A percentile compares a stretch with the other conserved stretches of the same genome.
Evolutionary conservation across 306 rosid genomes (phyloP).

Genomic region (Argentina anserina): DNA sequence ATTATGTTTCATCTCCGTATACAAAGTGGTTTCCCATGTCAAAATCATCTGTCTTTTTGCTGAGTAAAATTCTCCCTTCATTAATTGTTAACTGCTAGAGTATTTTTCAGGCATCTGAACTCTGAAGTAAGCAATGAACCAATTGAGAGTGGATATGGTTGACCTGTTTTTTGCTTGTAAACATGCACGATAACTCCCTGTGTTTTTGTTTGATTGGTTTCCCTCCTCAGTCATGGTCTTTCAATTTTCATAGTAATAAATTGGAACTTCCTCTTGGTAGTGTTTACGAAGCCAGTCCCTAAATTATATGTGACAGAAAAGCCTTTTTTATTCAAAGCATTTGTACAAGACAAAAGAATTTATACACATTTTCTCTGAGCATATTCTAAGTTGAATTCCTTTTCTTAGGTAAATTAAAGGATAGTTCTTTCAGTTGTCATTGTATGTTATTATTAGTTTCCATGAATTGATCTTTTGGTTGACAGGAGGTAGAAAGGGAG

Average conservation of each 20-base stretch:
- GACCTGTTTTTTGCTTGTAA: not conserved
- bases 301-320: not conserved
- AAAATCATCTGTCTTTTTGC: not conserved
- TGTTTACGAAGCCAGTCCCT: not conserved
- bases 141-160: not conserved
- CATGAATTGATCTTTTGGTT: slow-evolving; percentile 27
- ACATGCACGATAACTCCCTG: not conserved
- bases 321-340: not conserved
- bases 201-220: not conserved
- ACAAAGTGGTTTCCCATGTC: not conserved
- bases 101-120: not conserved
- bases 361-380: slow-evolving; percentile 7
- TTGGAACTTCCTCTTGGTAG: not conserved
- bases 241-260: not conserved
- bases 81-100: not conserved
- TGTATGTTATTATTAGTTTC: slow-evolving; percentile 14
- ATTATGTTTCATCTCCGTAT: not conserved
- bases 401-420: not conserved
- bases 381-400: slow-evolving; percentile 1
- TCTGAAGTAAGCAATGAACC: not conserved
- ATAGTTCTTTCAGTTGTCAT: not conserved
- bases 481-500: slow-evolving; percentile 91
- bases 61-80: not conserved
- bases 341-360: not conserved
- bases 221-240: not conserved